Conservation (phyloP, 352 stramenopile genomes). For the Phytopythium cucurbitacearum region DNA sequence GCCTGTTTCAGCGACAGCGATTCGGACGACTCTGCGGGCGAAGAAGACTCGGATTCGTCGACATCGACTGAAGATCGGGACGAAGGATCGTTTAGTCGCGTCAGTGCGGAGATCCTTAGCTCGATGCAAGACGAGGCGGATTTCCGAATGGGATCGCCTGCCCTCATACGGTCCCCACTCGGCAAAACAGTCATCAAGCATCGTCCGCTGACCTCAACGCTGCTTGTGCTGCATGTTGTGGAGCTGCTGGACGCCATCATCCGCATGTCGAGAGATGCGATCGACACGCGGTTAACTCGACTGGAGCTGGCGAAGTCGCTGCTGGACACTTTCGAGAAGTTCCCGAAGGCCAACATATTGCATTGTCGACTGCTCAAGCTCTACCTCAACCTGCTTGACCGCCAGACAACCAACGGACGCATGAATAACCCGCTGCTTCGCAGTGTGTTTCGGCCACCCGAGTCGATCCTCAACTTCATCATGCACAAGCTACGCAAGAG, state of each 20-base stretch:
- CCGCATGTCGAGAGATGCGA: conserved; percentile 50
- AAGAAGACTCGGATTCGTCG: conserved; percentile 10
- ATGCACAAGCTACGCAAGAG: conserved; percentile 57
- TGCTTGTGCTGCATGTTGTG: conserved; percentile 63
- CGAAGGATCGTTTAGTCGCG: not conserved
- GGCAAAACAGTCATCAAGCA: conserved; percentile 59
- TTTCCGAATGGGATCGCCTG: conserved; percentile 5
- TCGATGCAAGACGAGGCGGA: conserved; percentile 6
- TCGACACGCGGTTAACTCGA: conserved; percentile 50
- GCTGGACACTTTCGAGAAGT: conserved; percentile 70
- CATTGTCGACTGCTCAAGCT: conserved; percentile 69
- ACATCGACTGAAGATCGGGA: not conserved
- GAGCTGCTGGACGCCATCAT: conserved; percentile 61
- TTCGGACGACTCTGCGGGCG: conserved; percentile 45
- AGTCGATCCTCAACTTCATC: conserved; percentile 68
- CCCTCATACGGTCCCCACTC: not conserved
- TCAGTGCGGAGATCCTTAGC: too few relatives aligned
- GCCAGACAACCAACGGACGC: conserved; percentile 46
- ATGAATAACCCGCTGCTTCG: conserved; percentile 76
- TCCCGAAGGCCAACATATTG: conserved; percentile 64
- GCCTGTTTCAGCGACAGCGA: conserved; percentile 78
- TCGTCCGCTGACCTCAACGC: conserved; percentile 49
- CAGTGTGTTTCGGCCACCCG: conserved; percentile 63
- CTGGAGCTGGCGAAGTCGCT: conserved; percentile 55
- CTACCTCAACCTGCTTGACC: conserved; percentile 64